Conservation (phyloP, 169 alveolate species). For the Cryptosporidium muris region DNA sequence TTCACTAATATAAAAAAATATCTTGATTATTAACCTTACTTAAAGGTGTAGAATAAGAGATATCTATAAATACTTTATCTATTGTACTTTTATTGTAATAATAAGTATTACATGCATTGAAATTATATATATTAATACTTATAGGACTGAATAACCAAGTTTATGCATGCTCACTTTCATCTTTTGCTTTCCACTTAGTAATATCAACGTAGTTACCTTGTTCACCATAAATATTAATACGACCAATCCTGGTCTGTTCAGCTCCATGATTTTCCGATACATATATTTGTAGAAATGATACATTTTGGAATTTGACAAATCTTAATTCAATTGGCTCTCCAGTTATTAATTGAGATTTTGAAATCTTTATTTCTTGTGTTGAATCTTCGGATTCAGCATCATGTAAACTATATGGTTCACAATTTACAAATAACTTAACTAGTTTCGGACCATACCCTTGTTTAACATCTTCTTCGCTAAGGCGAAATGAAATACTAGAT, state of each 20-base stretch:
- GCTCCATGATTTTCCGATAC: constrained; percentile 29
- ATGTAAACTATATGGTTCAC: neutral
- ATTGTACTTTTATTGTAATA: too few relatives aligned
- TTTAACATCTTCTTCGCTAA: constrained; percentile 5
- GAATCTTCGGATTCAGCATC: constrained; percentile 36
- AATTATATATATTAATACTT: neutral
- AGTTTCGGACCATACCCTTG: constrained; percentile 48
- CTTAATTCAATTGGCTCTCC: constrained; percentile 29
- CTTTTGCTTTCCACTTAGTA: constrained; percentile 35
- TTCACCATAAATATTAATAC: constrained; percentile 12
- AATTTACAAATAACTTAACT: constrained; percentile 31
- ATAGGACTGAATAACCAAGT: neutral
- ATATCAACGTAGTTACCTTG: constrained; percentile 41
- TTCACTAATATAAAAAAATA: too few relatives aligned
- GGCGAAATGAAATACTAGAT: constrained; percentile 9
- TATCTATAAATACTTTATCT: too few relatives aligned
- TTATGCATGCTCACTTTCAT: constrained; percentile 3
- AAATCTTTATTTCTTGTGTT: constrained; percentile 24
- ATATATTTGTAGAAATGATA: constrained; percentile 23
- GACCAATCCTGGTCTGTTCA: constrained; percentile 16
- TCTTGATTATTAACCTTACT: too few relatives aligned
- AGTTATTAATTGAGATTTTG: constrained; percentile 10
- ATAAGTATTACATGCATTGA: too few relatives aligned
- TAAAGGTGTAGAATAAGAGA: neutral
- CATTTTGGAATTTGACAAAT: constrained; percentile 35